Evolutionary conservation across 2,329 filamentous ascomycete species (phyloP), one percentile per base, ranked within the genome.

Genomic region (Blumeriella jaapii): DNA sequence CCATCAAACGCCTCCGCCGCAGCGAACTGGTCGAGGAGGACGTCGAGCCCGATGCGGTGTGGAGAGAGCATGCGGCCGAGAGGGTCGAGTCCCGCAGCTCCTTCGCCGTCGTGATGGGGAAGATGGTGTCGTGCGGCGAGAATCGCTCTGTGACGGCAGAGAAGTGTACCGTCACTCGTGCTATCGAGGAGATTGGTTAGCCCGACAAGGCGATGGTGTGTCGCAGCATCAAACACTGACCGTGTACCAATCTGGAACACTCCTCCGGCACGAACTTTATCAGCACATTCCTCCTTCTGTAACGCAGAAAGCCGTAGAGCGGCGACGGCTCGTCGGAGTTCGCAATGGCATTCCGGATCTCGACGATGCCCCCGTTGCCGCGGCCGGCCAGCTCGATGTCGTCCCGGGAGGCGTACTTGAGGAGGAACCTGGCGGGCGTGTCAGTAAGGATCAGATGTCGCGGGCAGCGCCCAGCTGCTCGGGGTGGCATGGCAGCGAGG

Each of bases 341-440:
- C 40, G 78, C 72, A 48, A 96, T 78, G 38, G 76, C 71, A 52
- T 77, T 76, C 53, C 86, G 80, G 46, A 91, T 76, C 57, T 96
- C 91, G 41, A 76, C 70, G 40, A 94, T 78, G 44, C 91, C 89
- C 47, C 83, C 82, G 47, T 68, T 80, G 31, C 91, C 91, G 48
- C 72, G 74, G 41, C 69, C 74, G 39, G 91, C 66, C 38, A 98
- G 61, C 47, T 83, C 78, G 42, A 98, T 70, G 50, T 89, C 83
- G 65, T 98, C 91, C 59, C 91, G 79, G 42, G 80, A 80, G 44
- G 74, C 69, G 62, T 98, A 98, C 58, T 89, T 87, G 50, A 98
- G 75, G 44, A 96, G 74, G 54, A 98, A 91, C 91, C 91, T 96
- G 24, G n/a, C n/a, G n/a, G n/a, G n/a, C n/a, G n/a, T n/a, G n/a